phyloP scores from a whole-genome alignment of 2,329 filamentous ascomycete genomes.

The Colletotrichum godetiae region DNA sequence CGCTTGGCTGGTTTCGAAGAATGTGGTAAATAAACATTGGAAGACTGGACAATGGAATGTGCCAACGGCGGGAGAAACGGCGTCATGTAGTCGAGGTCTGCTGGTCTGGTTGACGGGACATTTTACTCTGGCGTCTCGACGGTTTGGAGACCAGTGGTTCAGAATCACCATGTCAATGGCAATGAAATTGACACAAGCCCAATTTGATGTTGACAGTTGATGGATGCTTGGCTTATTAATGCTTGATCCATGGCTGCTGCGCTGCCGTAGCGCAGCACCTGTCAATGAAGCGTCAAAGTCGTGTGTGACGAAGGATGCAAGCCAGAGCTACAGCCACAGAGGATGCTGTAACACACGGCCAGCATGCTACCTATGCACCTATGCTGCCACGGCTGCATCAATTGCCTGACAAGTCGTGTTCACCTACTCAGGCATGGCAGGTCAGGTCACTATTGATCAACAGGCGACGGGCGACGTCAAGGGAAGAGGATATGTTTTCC shows the following conservation, averaged over 20 bases:
- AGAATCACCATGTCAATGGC: background rate
- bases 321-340: background rate
- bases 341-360: background rate
- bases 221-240: background rate
- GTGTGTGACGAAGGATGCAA: background rate
- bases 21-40: background rate
- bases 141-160: background rate
- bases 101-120: background rate
- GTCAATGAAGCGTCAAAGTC: background rate
- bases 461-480: slow-evolving; percentile 3
- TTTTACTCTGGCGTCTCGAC: background rate
- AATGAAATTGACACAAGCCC: too few species aligned
- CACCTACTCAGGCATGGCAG: too few species aligned
- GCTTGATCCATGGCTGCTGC: background rate
- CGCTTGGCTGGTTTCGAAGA: background rate
- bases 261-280: background rate
- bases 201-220: too few species aligned
- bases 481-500: background rate
- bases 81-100: background rate
- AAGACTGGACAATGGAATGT: background rate
- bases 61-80: background rate
- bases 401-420: background rate
- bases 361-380: background rate
- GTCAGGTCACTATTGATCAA: background rate
- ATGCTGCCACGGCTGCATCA: background rate